Base-by-base conservation (phyloP, 202 grass and related monocot genomes). In the Setaria italica region DNA sequence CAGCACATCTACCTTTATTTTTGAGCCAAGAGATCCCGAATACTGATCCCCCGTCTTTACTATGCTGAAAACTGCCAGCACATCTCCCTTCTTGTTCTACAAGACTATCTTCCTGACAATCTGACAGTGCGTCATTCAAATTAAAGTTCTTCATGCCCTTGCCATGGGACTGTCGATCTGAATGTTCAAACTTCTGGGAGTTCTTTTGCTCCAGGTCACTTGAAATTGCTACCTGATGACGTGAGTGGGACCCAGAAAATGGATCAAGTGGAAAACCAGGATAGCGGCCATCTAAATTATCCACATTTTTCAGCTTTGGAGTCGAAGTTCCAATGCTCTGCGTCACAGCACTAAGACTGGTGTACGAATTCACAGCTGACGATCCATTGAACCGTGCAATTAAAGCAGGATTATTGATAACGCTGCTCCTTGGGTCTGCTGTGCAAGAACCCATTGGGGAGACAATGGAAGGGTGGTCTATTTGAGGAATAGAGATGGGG, bases 81-180 rank as follows among this genome's bases (percentile, higher is more conserved):
- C 68, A 84, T 70, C 33, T 76, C 16, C 55, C 55, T 54, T 84
- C 89, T 84, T 81, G 74, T 65, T 88, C 62, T 11, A 80, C 42
- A 87, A 65, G 67, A 53, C 57, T 68, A 67, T 67, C 89, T 70
- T 91, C 75, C 62, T 65, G 89, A 74, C 75, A 80, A 88, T 92
- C 85, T 35, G 70, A 72, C 63, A 87, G 33, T 81, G 85, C 51
- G 53, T 85, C 83, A 65, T 99, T 96, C 87, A 94, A 88, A 90
- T 96, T 92, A 53, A 92, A 80, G 53, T 73, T 89, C n/a, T 84
- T 84, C 62, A 20, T 87, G 62, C 68, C 79, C 76, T 88, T 87
- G 25, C 15, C 70, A 58, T 63, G 70, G 49, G 56, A 78, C 62
- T 80, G 83, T 15, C 51, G 59, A 34, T 63, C 62, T 85, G 77